Conservation (phyloP, 2,329 filamentous ascomycete species). For the Magnaporthales sp. region DNA sequence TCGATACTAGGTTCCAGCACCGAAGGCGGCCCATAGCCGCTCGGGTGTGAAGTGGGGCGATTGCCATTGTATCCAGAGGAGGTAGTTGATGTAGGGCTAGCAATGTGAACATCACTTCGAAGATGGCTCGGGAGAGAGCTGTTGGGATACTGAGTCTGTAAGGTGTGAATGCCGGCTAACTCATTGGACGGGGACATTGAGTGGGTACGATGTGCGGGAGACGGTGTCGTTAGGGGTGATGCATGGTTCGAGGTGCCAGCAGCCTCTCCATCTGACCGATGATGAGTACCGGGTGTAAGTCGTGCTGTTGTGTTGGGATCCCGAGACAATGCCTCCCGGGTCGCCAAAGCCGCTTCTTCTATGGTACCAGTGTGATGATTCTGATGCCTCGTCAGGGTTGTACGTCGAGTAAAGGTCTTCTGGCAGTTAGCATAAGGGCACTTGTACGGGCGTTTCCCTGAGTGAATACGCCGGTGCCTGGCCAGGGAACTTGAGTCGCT, state of each 20-base stretch:
- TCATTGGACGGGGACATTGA: slow-evolving; percentile 76
- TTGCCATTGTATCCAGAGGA: slow-evolving; percentile 50
- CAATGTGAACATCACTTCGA: slow-evolving; percentile 63
- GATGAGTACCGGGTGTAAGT: slow-evolving; percentile 31
- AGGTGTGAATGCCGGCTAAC: slow-evolving; percentile 57
- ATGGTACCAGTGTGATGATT: slow-evolving; percentile 94
- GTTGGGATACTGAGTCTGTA: slow-evolving; percentile 71
- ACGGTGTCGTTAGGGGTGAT: slow-evolving; percentile 72
- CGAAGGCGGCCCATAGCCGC: slow-evolving; percentile 70
- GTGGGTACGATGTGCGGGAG: slow-evolving; percentile 68
- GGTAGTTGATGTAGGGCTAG: slow-evolving; percentile 61
- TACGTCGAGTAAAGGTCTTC: slow-evolving; percentile 95
- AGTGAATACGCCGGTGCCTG: slow-evolving; percentile 88
- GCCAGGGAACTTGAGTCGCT: slow-evolving; percentile 94
- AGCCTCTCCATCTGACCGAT: slow-evolving; percentile 62
- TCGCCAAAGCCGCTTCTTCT: slow-evolving; percentile 84
- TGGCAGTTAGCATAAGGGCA: slow-evolving; percentile 96
- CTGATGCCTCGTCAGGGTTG: slow-evolving; percentile 89
- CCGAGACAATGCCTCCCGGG: slow-evolving; percentile 70
- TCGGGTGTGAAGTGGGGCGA: slow-evolving; percentile 79
- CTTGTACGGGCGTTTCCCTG: slow-evolving; percentile 92
- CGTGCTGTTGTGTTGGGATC: slow-evolving; percentile 22
- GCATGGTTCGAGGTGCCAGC: slow-evolving; percentile 64
- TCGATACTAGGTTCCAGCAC: slow-evolving; percentile 81
- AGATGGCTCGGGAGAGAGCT: slow-evolving; percentile 78